phyloP scores from a whole-genome alignment of 805 yeast species.

The Yarrowia porcina region DNA sequence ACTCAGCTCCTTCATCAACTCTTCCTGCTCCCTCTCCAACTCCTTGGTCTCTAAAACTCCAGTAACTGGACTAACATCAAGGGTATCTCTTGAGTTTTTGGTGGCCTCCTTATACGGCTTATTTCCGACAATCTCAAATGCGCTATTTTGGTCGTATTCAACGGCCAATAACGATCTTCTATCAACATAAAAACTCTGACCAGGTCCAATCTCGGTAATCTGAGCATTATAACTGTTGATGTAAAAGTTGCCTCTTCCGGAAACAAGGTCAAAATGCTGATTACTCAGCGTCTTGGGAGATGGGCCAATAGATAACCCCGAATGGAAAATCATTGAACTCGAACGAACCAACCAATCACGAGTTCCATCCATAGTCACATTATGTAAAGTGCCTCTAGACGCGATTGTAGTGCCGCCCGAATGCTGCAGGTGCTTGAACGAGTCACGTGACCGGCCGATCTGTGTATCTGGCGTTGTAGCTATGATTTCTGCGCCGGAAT shows the following conservation, averaged over 20 bases:
- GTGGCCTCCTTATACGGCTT: background rate
- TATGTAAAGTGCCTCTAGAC: constrained; percentile 4
- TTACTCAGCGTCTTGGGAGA: background rate
- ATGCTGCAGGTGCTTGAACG: background rate
- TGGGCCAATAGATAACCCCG: background rate
- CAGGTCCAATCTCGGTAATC: constrained; percentile 5
- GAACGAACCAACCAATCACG: constrained; percentile 24
- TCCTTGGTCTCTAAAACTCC: background rate
- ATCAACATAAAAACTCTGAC: constrained; percentile 10
- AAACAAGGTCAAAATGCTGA: background rate
- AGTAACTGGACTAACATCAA: constrained; percentile 7
- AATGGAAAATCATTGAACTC: background rate
- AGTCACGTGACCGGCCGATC: background rate
- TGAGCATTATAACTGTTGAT: constrained; percentile 16
- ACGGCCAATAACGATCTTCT: background rate
- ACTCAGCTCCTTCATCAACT: too few relatives aligned
- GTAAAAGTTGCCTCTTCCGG: constrained; percentile 21
- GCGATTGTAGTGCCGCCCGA: constrained; percentile 1
- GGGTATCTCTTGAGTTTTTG: background rate
- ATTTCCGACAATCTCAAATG: background rate
- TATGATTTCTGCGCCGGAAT: background rate
- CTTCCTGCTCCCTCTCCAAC: too few relatives aligned
- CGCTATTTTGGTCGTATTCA: constrained; percentile 12
- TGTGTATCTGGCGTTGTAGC: background rate
- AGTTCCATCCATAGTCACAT: constrained; percentile 16